phyloP scores from a whole-genome alignment of 2,329 filamentous ascomycete species.

The Aspergillus transmontanensis region DNA sequence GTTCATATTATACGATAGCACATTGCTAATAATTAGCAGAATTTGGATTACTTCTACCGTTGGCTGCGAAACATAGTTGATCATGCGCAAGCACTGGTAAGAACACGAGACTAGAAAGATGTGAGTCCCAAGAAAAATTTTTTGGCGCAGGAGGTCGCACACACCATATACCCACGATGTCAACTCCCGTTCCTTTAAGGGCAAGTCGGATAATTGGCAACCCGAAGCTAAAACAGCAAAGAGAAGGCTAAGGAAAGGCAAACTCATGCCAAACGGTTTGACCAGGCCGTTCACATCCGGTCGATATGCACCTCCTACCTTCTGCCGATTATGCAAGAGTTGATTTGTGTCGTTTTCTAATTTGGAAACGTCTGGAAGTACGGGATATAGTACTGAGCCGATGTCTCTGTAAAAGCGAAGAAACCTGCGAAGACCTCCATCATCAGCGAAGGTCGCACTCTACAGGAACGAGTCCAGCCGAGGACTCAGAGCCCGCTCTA shows the following conservation, averaged over 20 bases:
- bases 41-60: conserved; percentile 64
- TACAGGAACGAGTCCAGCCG: background rate
- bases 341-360: conserved; percentile 55
- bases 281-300: conserved; percentile 51
- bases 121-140: conserved; percentile 23
- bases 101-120: conserved; percentile 58
- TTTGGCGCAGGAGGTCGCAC: conserved; percentile 21
- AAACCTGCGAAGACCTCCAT: conserved; percentile 40
- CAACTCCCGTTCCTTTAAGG: conserved; percentile 60
- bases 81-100: conserved; percentile 65
- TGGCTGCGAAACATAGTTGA: conserved; percentile 65
- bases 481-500: background rate
- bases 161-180: conserved; percentile 65
- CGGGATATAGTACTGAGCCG: conserved; percentile 60
- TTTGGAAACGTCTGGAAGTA: conserved; percentile 53
- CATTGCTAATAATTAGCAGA: conserved; percentile 63
- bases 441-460: conserved; percentile 2
- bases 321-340: conserved; percentile 55
- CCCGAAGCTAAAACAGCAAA: conserved; percentile 65
- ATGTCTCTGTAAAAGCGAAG: conserved; percentile 59
- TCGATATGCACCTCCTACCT: conserved; percentile 44
- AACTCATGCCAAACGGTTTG: conserved; percentile 58
- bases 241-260: conserved; percentile 61
- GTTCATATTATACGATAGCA: conserved; percentile 66
- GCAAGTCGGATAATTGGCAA: conserved; percentile 60